phyloP scores from a whole-genome alignment of 148 eudicot species.

The Chenopodium suecicum region DNA sequence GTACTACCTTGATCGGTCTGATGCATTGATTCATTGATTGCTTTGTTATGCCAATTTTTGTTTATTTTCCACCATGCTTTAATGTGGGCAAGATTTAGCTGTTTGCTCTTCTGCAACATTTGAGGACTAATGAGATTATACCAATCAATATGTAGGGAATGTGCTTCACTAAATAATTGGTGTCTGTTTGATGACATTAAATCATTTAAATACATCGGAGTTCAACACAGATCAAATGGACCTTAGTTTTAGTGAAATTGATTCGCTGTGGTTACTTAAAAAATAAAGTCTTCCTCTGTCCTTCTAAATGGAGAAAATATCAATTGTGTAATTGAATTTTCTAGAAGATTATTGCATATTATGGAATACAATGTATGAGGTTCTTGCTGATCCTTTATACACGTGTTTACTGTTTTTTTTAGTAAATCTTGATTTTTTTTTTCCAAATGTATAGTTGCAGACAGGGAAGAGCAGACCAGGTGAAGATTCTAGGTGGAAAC shows the following conservation, averaged over 20 bases:
- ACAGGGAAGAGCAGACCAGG: conserved; percentile 30
- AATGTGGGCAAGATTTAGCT: not conserved
- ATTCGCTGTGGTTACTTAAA: not conserved
- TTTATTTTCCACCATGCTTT: not conserved
- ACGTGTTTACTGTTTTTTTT: not conserved
- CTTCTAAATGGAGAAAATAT: not conserved
- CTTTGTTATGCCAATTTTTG: not conserved
- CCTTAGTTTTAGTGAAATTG: not conserved
- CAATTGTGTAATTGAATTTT: not conserved
- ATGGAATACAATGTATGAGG: not conserved
- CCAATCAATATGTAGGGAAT: not conserved
- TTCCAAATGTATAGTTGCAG: conserved; percentile 19
- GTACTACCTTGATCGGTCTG: not conserved
- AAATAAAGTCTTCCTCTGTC: not conserved
- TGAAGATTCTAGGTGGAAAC: conserved; percentile 38
- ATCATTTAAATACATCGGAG: not conserved
- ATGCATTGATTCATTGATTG: not conserved
- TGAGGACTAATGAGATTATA: not conserved
- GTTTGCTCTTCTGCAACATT: not conserved
- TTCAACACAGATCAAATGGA: not conserved
- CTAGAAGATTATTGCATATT: not conserved
- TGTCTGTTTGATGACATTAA: not conserved
- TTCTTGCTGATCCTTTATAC: not conserved
- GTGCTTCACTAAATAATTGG: not conserved
- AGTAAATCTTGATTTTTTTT: not conserved